A percentile compares a stretch with the other conserved stretches of the same genome.
Evolutionary conservation across 495 filamentous ascomycete genomes (phyloP).

Genomic region (Copromyces sp.): DNA sequence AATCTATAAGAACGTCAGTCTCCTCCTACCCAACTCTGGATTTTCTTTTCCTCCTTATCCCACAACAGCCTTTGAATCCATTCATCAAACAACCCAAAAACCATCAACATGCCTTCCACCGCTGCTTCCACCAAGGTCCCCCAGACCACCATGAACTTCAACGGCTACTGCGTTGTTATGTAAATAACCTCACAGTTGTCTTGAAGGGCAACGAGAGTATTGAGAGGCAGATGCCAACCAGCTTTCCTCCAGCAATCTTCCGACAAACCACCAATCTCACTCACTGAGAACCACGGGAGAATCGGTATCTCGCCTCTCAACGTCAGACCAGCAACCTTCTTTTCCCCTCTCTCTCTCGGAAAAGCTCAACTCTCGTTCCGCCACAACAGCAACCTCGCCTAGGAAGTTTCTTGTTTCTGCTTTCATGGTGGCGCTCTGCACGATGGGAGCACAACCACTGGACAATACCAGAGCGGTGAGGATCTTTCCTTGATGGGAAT

Average conservation of each 20-base stretch:
- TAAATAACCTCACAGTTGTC: conserved; percentile 18
- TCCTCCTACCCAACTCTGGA: background rate
- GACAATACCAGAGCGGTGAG: background rate
- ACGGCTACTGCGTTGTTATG: conserved; percentile 30
- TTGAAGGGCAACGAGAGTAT: background rate
- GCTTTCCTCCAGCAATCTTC: background rate
- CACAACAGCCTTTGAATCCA: conserved; percentile 6
- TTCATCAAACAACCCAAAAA: conserved; percentile 10
- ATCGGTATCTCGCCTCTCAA: background rate
- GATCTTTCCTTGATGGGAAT: background rate
- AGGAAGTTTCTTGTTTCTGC: background rate
- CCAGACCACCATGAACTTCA: conserved; percentile 22
- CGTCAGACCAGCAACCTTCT: background rate
- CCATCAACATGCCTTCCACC: conserved; percentile 30
- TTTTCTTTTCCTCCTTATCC: conserved; percentile 13
- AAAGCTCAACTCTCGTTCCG: background rate
- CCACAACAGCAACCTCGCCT: background rate
- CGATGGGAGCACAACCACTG: background rate
- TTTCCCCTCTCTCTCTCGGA: background rate
- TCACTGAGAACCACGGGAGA: background rate
- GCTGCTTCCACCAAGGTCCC: conserved; percentile 19
- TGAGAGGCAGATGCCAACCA: background rate
- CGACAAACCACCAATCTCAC: background rate
- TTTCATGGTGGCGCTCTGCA: background rate
- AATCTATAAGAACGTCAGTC: conserved; percentile 12